These are phyloP conservation scores for Coemansia sp. DNA, from an alignment of 192 early-diverging fungal species.

Conservation along the genomic window DNA sequence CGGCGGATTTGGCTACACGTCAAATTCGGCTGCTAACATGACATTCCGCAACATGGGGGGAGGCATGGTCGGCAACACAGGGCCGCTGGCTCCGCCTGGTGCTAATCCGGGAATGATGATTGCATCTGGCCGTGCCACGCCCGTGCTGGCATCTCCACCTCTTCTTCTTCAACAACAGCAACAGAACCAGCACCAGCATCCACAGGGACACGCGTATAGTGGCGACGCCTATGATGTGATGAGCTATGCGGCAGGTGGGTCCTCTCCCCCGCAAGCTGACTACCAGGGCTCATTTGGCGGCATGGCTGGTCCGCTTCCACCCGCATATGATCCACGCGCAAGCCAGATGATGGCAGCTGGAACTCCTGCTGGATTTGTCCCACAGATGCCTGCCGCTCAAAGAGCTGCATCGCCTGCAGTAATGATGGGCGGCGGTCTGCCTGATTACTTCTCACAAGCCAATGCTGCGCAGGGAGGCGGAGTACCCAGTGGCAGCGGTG, in stretches of 20 bases:
- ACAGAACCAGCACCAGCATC: neutral
- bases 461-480: neutral
- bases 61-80: constrained; percentile 24
- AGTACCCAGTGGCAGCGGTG: neutral
- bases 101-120: constrained; percentile 10
- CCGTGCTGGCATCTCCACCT: constrained; percentile 26
- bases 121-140: constrained; percentile 29
- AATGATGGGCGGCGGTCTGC: constrained; percentile 13
- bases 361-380: constrained; percentile 4
- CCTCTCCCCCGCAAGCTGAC: constrained; percentile 33
- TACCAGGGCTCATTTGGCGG: constrained; percentile 14
- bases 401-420: constrained; percentile 34
- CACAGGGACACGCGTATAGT: constrained; percentile 30
- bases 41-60: constrained; percentile 21
- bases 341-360: constrained; percentile 31
- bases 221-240: constrained; percentile 43
- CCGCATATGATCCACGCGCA: constrained; percentile 47
- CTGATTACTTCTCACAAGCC: constrained; percentile 34
- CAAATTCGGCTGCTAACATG: constrained; percentile 42
- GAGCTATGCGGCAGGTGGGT: constrained; percentile 32
- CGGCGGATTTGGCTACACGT: constrained; percentile 33
- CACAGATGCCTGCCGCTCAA: constrained; percentile 15
- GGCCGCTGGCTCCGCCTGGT: constrained; percentile 16
- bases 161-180: constrained; percentile 1
- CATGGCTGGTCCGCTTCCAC: constrained; percentile 16